Base-by-base conservation (phyloP, 1,284 basidiomycete species). In the Cutaneotrichosporon arboriforme region DNA sequence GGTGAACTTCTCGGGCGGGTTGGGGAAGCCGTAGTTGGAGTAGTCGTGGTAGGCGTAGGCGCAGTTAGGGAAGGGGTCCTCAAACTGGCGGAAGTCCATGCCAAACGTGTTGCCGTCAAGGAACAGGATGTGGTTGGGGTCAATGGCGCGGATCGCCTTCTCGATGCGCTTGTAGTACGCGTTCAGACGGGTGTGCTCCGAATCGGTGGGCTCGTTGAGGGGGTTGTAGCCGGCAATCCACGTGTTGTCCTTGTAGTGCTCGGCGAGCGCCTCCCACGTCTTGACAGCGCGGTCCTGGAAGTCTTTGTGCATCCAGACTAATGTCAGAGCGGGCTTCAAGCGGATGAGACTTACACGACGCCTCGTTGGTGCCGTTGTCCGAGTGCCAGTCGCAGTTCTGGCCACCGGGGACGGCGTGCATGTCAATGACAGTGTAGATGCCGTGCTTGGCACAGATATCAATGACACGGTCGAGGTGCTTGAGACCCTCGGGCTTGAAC, bases 1-100 rank as follows among this genome's bases (percentile, higher is more conserved):
- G 37, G 57, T 60, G 36, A 57, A 69, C 17, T 70, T 66, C 67
- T 84, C 83, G 1, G 81, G 81, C 5, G 82, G 76, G 41, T 77
- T 77, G 0, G 86, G 85, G 69, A 89, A 88, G 3, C 87, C 87
- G 49, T 67, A 69, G 44, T 42, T 49, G 14, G 78, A 79, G 67
- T 87, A 87, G 71, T 88, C 87, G 65, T 89, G 87, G 58, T 88
- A 86, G 14, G 85, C 78, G 68, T 85, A 88, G 8, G 55, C 57
- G 1, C 46, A 20, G 44, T 58, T 58, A 20, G 57, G 57, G 43
- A 58, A 53, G 26, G 57, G 57, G n/a, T 51, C 37, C 5, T 63
- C 64, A 66, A 88, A 89, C 60, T 78, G 77, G 15, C 81, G 81
- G 63, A 88, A 87, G 68, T 88, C 87, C 1, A 83, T 81, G 4